Conservation (phyloP, 139 green algal genomes). For the Tetradesmus lagerheimii region DNA sequence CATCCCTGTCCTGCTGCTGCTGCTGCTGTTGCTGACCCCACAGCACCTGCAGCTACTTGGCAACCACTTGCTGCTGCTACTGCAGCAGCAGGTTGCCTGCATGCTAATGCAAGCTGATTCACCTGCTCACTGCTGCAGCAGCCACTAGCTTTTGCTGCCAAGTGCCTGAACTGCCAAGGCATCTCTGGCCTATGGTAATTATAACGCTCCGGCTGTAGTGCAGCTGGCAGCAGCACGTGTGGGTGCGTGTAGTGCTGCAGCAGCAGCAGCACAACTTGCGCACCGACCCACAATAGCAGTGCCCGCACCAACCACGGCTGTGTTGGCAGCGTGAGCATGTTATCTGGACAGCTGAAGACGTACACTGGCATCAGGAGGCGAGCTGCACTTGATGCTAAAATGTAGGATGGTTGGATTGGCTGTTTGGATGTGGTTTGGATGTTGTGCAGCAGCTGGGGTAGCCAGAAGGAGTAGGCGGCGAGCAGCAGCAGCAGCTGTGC, state of each 20-base stretch:
- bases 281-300: slow-evolving; percentile 62
- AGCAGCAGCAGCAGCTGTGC: slow-evolving; percentile 63
- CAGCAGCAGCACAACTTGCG: neutral
- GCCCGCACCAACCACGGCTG: slow-evolving; percentile 54
- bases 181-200: slow-evolving; percentile 71
- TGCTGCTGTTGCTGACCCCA: neutral
- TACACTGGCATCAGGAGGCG: slow-evolving; percentile 87
- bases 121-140: neutral
- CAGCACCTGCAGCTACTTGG: neutral
- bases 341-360: slow-evolving; percentile 75
- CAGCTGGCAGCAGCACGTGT: slow-evolving; percentile 74
- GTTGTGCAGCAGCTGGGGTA: slow-evolving; percentile 88
- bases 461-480: slow-evolving; percentile 81
- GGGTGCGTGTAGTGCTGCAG: slow-evolving; percentile 36
- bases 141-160: neutral
- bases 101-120: neutral
- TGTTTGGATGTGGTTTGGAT: slow-evolving; percentile 64
- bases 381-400: slow-evolving; percentile 46
- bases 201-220: slow-evolving; percentile 83
- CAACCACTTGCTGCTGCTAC: neutral
- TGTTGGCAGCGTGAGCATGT: slow-evolving; percentile 65
- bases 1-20: neutral
- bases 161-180: slow-evolving; percentile 43
- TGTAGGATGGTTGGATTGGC: slow-evolving; percentile 81
- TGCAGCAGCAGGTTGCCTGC: neutral